A percentile compares a stretch with the other conserved stretches of the same genome.
These are phyloP conservation scores for Solanum clarkiae DNA, from an alignment of 257 asterid genomes.

Conservation along the genomic window DNA sequence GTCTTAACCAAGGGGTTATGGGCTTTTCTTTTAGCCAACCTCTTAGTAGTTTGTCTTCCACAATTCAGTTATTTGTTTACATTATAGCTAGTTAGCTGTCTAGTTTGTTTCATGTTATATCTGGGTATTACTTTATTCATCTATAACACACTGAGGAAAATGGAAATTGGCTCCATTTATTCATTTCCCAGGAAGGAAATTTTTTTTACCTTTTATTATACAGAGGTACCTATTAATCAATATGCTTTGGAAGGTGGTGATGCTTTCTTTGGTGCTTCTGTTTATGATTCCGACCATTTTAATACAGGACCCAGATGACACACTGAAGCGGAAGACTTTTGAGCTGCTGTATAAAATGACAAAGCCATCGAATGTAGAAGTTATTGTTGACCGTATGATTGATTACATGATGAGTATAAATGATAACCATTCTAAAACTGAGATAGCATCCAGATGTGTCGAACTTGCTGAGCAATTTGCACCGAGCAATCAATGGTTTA, in stretches of 20 bases:
- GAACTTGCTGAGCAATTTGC: slow-evolving; percentile 99
- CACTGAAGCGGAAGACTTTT: slow-evolving; percentile 95
- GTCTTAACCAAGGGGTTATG: not conserved
- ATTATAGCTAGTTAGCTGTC: not conserved
- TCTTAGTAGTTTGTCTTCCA: not conserved
- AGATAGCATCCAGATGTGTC: slow-evolving; percentile 97
- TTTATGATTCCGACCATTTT: not conserved
- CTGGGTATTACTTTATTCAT: not conserved
- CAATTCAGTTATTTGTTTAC: not conserved
- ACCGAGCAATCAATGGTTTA: slow-evolving; percentile 98
- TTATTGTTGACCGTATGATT: slow-evolving; percentile 92
- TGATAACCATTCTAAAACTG: slow-evolving; percentile 89
- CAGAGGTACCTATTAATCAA: not conserved
- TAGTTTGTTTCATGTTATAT: not conserved
- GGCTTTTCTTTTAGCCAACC: not conserved
- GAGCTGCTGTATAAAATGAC: slow-evolving; percentile 95
- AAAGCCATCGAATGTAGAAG: slow-evolving; percentile 97
- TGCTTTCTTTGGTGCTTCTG: not conserved
- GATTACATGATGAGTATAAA: slow-evolving; percentile 86
- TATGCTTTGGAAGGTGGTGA: not conserved
- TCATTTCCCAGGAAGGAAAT: not conserved
- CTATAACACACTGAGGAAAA: not conserved
- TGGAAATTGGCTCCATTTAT: not conserved
- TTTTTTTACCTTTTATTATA: not conserved
- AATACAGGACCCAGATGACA: slow-evolving; percentile 93